A percentile compares a stretch with the other conserved stretches of the same genome.
Evolutionary conservation across 495 filamentous ascomycete genomes (phyloP).

Genomic region (Daldinia loculata): DNA sequence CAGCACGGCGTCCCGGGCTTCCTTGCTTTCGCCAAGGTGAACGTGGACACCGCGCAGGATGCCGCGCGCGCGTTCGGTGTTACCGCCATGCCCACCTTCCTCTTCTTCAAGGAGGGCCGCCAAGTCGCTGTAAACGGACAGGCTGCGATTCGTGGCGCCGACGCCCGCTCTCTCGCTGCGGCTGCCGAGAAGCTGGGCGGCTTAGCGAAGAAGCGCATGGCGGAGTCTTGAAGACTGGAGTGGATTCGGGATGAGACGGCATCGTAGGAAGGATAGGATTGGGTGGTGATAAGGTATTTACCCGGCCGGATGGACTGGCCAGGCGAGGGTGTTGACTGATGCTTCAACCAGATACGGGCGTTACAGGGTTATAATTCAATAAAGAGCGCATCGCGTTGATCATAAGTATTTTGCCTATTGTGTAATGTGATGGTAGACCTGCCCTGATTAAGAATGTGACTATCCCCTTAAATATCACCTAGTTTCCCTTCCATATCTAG

Average conservation of each 20-base stretch:
- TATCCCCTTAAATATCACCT: background rate
- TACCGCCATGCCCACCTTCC: conserved; percentile 79
- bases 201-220: conserved; percentile 47
- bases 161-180: conserved; percentile 44
- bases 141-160: conserved; percentile 49
- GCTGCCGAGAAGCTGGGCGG: conserved; percentile 47
- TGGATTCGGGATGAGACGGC: background rate
- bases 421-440: background rate
- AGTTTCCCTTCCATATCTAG: background rate
- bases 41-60: conserved; percentile 63
- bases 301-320: background rate
- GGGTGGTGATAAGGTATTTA: background rate
- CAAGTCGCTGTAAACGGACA: conserved; percentile 68
- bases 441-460: background rate
- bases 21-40: conserved; percentile 67
- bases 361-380: background rate
- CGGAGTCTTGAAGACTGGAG: conserved; percentile 2
- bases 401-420: background rate
- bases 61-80: conserved; percentile 57
- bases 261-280: background rate
- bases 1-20: conserved; percentile 51
- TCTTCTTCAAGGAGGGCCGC: conserved; percentile 79
- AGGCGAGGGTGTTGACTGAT: background rate
- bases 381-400: background rate
- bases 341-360: background rate